Percentiles rank a stretch among this genome's conserved stretches.
phyloP scores from a whole-genome alignment of 805 yeast genomes.

The Blastobotrys parvus region DNA sequence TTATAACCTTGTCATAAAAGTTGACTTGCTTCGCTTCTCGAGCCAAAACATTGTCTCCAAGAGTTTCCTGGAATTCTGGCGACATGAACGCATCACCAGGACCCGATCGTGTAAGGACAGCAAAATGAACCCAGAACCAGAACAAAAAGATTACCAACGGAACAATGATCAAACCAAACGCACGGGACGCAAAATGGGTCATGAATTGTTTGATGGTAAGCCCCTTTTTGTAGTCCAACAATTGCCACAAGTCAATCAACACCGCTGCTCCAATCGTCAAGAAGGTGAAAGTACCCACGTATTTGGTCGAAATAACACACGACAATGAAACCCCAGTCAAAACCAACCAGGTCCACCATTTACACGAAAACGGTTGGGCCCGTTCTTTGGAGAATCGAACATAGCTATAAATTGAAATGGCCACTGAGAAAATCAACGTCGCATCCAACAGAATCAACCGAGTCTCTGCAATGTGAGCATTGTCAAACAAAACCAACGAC shows the following conservation, averaged over 20 bases:
- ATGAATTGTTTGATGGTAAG: constrained; percentile 42
- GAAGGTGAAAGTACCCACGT: constrained; percentile 92
- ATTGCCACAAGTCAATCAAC: constrained; percentile 74
- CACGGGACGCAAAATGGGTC: constrained; percentile 69
- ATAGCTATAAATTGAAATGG: constrained; percentile 68
- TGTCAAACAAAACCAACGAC: constrained; percentile 70
- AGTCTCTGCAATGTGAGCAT: constrained; percentile 85
- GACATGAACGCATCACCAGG: constrained; percentile 96
- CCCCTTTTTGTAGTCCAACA: constrained; percentile 66
- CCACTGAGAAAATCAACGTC: constrained; percentile 75
- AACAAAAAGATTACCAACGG: constrained; percentile 77
- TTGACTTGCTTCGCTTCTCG: constrained; percentile 62
- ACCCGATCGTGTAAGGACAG: constrained; percentile 74
- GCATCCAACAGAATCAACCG: constrained; percentile 89
- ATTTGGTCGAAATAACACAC: constrained; percentile 89
- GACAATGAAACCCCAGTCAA: constrained; percentile 82
- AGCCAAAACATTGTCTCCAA: constrained; percentile 75
- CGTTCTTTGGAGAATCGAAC: constrained; percentile 71
- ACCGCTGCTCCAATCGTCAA: constrained; percentile 85
- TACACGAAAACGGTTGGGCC: constrained; percentile 49
- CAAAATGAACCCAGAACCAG: constrained; percentile 91
- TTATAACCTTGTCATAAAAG: constrained; percentile 65
- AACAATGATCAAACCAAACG: constrained; percentile 58
- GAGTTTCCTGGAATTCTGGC: constrained; percentile 87
- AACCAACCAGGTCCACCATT: constrained; percentile 86